Evolutionary conservation across 2,329 filamentous ascomycete species (phyloP).

Genomic region (Truncatella angustata): DNA sequence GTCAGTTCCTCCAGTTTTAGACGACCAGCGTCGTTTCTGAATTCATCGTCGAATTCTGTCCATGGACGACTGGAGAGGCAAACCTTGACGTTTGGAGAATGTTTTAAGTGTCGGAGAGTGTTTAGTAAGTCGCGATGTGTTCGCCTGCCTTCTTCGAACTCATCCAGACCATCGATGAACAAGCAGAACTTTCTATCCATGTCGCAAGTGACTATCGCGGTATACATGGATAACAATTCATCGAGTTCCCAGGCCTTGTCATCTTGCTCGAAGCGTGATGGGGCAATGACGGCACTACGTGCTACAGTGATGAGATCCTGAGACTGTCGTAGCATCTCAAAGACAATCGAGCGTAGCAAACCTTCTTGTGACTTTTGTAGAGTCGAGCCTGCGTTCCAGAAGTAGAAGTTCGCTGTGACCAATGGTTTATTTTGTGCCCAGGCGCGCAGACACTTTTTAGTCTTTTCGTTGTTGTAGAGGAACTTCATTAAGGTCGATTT

Average conservation of each 20-base stretch:
- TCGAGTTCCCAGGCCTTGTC: background rate
- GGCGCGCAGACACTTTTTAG: background rate
- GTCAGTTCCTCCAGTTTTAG: background rate
- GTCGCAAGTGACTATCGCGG: background rate
- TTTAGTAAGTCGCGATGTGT: background rate
- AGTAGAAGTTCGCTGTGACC: background rate
- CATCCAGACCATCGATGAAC: background rate
- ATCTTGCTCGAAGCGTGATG: background rate
- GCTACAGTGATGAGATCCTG: background rate
- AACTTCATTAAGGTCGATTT: background rate
- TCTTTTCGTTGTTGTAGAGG: background rate
- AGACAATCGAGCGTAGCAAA: background rate
- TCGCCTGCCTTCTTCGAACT: background rate
- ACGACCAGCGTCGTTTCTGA: background rate
- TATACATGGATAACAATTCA: background rate
- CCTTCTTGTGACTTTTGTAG: background rate
- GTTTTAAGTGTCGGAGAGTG: background rate
- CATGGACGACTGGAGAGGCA: background rate
- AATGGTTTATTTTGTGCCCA: background rate
- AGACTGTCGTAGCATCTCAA: background rate
- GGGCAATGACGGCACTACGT: background rate
- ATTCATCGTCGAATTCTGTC: background rate
- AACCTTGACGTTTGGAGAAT: background rate
- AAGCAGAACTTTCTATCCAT: background rate
- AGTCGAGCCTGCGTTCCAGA: background rate